Percentiles rank a stretch among this genome's conserved stretches.
Evolutionary conservation across 805 yeast species (phyloP).

Genomic region (Saccharomycopsis javanensis): DNA sequence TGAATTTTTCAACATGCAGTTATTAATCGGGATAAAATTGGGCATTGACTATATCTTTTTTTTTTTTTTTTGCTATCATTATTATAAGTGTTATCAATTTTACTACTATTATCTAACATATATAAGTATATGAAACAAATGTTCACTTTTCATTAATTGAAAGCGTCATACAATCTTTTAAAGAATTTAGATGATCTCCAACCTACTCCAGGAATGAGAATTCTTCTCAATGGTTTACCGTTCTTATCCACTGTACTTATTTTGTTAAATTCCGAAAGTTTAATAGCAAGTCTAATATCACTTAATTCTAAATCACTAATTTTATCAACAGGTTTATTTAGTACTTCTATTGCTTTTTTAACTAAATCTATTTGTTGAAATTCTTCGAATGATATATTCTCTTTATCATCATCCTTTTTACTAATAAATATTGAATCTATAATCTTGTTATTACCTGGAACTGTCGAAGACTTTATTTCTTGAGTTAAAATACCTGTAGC

Average conservation of each 20-base stretch:
- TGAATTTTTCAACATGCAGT: background rate
- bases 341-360: background rate
- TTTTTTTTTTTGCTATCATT: background rate
- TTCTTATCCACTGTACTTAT: conserved; percentile 26
- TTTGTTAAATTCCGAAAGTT: conserved; percentile 4
- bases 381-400: background rate
- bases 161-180: background rate
- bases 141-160: background rate
- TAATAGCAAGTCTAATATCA: background rate
- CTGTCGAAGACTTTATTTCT: background rate
- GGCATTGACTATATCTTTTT: background rate
- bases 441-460: background rate
- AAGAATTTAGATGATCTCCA: conserved; percentile 33
- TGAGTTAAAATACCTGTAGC: background rate
- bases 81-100: background rate
- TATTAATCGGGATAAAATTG: background rate
- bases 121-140: background rate
- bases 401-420: background rate
- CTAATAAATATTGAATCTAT: background rate
- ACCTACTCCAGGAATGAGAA: conserved; percentile 41
- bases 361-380: background rate
- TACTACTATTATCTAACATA: background rate
- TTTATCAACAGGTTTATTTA: background rate
- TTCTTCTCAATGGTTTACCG: conserved; percentile 34
- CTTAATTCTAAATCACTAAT: background rate